A percentile compares a stretch with the other conserved stretches of the same genome.
These are phyloP conservation scores for Tricholoma bakamatsutake DNA, from an alignment of 768 basidiomycete species.

Conservation along the genomic window DNA sequence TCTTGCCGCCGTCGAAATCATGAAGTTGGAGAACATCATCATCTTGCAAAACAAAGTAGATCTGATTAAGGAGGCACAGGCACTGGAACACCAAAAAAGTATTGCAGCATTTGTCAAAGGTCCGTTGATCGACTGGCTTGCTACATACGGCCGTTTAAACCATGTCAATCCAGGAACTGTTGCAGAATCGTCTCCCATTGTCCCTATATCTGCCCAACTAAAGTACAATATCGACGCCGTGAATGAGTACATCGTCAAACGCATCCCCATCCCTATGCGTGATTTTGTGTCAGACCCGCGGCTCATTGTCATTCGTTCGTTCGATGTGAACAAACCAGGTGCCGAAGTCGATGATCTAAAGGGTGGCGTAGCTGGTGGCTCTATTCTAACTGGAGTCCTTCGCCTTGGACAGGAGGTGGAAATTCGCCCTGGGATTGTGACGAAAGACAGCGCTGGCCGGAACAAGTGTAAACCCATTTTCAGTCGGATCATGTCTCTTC, in stretches of 20 bases:
- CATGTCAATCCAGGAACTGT: slow-evolving; percentile 71
- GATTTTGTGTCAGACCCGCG: slow-evolving; percentile 90
- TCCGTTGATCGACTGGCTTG: slow-evolving; percentile 21
- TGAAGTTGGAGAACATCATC: slow-evolving; percentile 97
- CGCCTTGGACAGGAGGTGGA: slow-evolving; percentile 91
- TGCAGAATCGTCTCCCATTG: slow-evolving; percentile 94
- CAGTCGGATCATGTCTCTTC: slow-evolving; percentile 82
- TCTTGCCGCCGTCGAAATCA: slow-evolving; percentile 97
- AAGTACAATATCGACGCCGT: slow-evolving; percentile 99
- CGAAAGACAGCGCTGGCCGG: slow-evolving; percentile 85
- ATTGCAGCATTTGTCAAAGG: slow-evolving; percentile 95
- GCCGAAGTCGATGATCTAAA: slow-evolving; percentile 95
- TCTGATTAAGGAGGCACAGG: slow-evolving; percentile 91
- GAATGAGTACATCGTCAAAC: slow-evolving; percentile 96
- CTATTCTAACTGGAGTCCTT: slow-evolving; percentile 89
- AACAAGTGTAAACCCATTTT: slow-evolving; percentile 94
- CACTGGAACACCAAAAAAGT: slow-evolving; percentile 93
- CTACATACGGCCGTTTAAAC: not conserved
- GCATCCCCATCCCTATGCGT: slow-evolving; percentile 90
- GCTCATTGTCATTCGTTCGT: slow-evolving; percentile 97
- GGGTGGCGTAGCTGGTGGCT: slow-evolving; percentile 97
- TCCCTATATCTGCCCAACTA: slow-evolving; percentile 97
- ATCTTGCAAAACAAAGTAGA: slow-evolving; percentile 99
- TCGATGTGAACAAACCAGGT: slow-evolving; percentile 99
- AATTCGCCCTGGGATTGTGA: slow-evolving; percentile 95